Conservation (phyloP, 2,329 filamentous ascomycete species). For the Cylindrodendrum hubeiense region DNA sequence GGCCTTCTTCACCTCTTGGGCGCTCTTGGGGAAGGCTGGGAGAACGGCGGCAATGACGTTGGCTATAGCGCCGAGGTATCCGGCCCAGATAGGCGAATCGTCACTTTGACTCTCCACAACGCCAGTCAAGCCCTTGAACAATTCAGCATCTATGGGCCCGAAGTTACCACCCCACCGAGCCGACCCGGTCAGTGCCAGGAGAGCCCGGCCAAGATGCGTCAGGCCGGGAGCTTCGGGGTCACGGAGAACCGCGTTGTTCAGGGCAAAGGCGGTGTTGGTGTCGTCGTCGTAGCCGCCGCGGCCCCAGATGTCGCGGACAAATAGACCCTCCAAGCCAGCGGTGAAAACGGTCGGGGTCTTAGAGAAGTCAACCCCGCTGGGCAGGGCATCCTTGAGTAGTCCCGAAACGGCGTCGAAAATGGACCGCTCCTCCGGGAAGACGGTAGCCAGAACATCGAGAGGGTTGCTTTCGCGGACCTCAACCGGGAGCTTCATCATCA, state of each 20-base stretch:
- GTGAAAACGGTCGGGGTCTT: constrained; percentile 57
- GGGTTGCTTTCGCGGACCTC: constrained; percentile 74
- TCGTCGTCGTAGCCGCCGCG: constrained; percentile 62
- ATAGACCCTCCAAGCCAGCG: constrained; percentile 57
- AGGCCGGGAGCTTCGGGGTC: constrained; percentile 78
- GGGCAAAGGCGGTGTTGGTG: constrained; percentile 73
- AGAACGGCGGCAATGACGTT: constrained; percentile 57
- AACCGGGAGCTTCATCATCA: constrained; percentile 77
- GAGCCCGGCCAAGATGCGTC: constrained; percentile 77
- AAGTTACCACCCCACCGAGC: constrained; percentile 79
- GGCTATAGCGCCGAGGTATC: constrained; percentile 64
- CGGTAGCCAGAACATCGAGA: constrained; percentile 57
- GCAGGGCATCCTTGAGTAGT: constrained; percentile 57
- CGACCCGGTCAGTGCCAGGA: constrained; percentile 78
- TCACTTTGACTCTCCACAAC: constrained; percentile 54
- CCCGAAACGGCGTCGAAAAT: constrained; percentile 53
- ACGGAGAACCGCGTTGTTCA: constrained; percentile 80
- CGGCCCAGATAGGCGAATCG: constrained; percentile 64
- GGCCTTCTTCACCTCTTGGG: constrained; percentile 48
- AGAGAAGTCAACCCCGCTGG: constrained; percentile 51
- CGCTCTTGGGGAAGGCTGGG: constrained; percentile 54
- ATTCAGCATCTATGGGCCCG: constrained; percentile 59
- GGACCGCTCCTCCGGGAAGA: constrained; percentile 41
- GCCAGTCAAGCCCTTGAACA: constrained; percentile 57
- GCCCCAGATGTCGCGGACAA: constrained; percentile 65